Evolutionary conservation across 192 early-diverging fungal species (phyloP), one percentile per base, ranked within the genome.

Genomic region (Umbelopsis ramanniana): DNA sequence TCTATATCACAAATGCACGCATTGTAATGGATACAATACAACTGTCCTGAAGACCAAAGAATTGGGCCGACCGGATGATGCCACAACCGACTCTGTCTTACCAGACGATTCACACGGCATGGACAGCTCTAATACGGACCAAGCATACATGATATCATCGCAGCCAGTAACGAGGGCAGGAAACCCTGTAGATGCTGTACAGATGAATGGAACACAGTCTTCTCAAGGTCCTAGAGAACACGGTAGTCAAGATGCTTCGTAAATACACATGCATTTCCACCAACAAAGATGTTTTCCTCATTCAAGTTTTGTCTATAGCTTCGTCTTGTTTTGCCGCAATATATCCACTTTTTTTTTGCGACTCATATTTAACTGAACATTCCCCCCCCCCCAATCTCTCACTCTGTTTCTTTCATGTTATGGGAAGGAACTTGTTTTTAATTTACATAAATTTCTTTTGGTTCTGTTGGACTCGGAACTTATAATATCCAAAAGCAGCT

Each of bases 21-120:
- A 83, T 29, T 99, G 97, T 78, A 68, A 76, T 29, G 92, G 93
- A n/a, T 99, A 94, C 79, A 99, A 97, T 75, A 99, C 95, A 2
- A 91, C 92, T 63, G 90, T 95, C 2, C 73, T 95, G 33, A 79
- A 86, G 46, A 95, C 93, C 9, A 52, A 63, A 14, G 57, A 63
- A 37, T 19, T 63, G 57, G 57, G 26, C 26, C 11, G 57, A 17
- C 29, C 33, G 17, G 57, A 63, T 1, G 57, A 63, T 37, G 33
- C 57, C 15, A 29, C 29, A 14, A 26, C 17, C 14, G 17, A 37
- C 26, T 37, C 57, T 9, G 29, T 35, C 0, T 14, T 37, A 37
- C 57, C 33, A 37, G 57, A 63, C 4, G 57, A 63, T n/a, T 29
- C 57, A 2, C 57, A 5, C 5, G 57, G 35, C 10, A 6, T 63